Evolutionary conservation across 306 rosid genomes (phyloP), one percentile per base, ranked within the genome.

Genomic region (Rosa chinensis): DNA sequence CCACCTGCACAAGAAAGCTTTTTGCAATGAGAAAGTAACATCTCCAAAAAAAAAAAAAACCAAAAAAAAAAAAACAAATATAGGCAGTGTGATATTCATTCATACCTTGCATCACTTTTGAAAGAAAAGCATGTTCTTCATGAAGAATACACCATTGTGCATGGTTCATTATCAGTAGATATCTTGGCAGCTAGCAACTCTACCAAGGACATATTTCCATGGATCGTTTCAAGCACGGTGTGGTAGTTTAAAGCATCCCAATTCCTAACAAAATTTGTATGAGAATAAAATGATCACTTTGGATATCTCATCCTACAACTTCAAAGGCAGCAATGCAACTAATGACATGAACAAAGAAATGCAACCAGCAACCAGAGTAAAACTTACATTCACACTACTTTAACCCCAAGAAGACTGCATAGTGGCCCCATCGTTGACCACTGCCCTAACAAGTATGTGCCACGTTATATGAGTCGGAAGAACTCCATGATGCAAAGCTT

Each of bases 371-470:
- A 39, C 35, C 3, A 8, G 21, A 78, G 37, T 52, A 55, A 68
- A 66, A 78, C 82, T 53, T 73, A 72, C 64, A 44, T 45, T 50
- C 49, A 79, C 32, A 14, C 77, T 47, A 35, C 64, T 71, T 58
- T 32, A 79, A 55, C 35, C 63, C 75, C 63, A 55, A 78, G 66
- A 59, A 28, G 75, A 77, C 84, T 82, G 83, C 48, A 69, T 83
- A 43, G 78, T 80, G 58, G 79, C 77, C 8, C 81, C 89, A 63
- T 45, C 78, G 70, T 74, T 76, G 66, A 87, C 67, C 73, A 92
- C 92, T 17, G 92, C 97, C 85, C 98, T 89, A 80, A 96, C 94
- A 80, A 96, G 91, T 82, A 95, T 91, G 80, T 88, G 49, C 99
- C 97, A 95, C 16, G 97, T 95, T 83, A 92, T 85, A 73, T 80